Percentiles rank a stretch among this genome's conserved stretches.
phyloP scores from a whole-genome alignment of 306 rosid genomes.

The Hippophae rhamnoides region DNA sequence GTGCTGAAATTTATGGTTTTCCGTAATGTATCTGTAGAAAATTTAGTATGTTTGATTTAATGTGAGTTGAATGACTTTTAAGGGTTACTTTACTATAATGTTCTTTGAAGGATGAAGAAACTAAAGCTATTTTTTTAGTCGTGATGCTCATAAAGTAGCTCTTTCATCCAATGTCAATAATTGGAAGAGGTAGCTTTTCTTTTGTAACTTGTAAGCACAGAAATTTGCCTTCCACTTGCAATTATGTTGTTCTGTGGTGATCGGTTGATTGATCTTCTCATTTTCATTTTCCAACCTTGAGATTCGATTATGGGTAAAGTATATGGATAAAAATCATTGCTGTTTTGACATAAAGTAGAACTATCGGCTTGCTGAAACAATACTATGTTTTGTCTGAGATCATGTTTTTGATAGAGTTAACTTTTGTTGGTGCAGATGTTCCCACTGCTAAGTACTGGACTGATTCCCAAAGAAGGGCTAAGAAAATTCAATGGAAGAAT shows the following conservation, averaged over 20 bases:
- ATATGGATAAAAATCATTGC: not conserved
- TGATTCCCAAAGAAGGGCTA: conserved; percentile 13
- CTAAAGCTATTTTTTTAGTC: not conserved
- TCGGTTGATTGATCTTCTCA: conserved; percentile 4
- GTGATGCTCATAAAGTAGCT: conserved; percentile 6
- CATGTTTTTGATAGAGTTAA: conserved; percentile 8
- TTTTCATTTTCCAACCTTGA: conserved; percentile 11
- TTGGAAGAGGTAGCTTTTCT: conserved; percentile 1
- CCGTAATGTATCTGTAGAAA: too few relatives aligned
- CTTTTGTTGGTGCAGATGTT: conserved; percentile 12
- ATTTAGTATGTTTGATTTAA: too few relatives aligned
- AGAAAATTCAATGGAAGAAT: conserved; percentile 38
- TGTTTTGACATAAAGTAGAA: not conserved
- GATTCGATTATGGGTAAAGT: not conserved
- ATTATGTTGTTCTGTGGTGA: not conserved
- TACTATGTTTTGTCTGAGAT: conserved; percentile 13
- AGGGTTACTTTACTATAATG: not conserved
- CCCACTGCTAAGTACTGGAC: conserved; percentile 6
- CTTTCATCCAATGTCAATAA: not conserved
- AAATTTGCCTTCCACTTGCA: not conserved
- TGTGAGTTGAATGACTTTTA: not conserved
- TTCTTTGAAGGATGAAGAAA: not conserved
- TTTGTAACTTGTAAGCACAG: not conserved
- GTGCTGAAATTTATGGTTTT: not conserved
- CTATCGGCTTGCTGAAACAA: not conserved